A percentile compares a stretch with the other conserved stretches of the same genome.
These are phyloP conservation scores for Fusarium brachygibbosum DNA, from an alignment of 2,329 filamentous ascomycete genomes.

Conservation along the genomic window DNA sequence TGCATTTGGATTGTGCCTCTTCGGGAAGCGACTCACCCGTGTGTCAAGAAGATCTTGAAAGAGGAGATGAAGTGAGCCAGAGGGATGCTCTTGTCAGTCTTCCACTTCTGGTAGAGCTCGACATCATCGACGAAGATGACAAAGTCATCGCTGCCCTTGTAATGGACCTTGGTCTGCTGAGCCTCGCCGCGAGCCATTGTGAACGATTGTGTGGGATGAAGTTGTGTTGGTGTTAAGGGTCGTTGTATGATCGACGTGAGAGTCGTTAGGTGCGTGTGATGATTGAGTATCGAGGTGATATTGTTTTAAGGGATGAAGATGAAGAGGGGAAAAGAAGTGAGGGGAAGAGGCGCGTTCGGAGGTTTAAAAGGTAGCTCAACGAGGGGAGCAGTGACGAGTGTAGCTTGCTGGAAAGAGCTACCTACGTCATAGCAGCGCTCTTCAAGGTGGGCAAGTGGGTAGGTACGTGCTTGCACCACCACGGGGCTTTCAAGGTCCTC, in stretches of 20 bases:
- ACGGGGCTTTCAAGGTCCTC: slow-evolving; percentile 26
- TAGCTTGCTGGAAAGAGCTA: slow-evolving; percentile 46
- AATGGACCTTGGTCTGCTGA: slow-evolving; percentile 82
- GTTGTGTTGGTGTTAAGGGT: slow-evolving; percentile 28
- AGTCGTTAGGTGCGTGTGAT: slow-evolving; percentile 1
- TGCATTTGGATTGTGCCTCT: background rate
- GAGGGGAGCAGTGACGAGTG: slow-evolving; percentile 38
- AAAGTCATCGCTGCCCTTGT: slow-evolving; percentile 79
- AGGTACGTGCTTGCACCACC: slow-evolving; percentile 30
- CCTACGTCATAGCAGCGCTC: slow-evolving; percentile 44
- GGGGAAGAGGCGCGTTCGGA: slow-evolving; percentile 19
- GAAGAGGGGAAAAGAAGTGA: slow-evolving; percentile 24
- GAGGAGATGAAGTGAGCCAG: slow-evolving; percentile 86
- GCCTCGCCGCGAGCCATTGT: slow-evolving; percentile 81
- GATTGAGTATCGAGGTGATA: slow-evolving; percentile 9
- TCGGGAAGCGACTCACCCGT: slow-evolving; percentile 72
- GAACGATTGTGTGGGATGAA: slow-evolving; percentile 42
- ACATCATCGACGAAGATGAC: slow-evolving; percentile 71
- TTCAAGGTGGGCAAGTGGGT: slow-evolving; percentile 26
- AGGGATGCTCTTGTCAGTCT: slow-evolving; percentile 81
- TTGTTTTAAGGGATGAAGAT: slow-evolving; percentile 32
- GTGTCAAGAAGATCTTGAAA: slow-evolving; percentile 91
- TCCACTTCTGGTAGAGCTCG: slow-evolving; percentile 83
- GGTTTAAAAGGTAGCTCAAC: slow-evolving; percentile 47
- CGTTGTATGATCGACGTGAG: slow-evolving; percentile 16